Evolutionary conservation across 768 basidiomycete species (phyloP), one percentile per base, ranked within the genome.

Genomic region (Boletus edulis): DNA sequence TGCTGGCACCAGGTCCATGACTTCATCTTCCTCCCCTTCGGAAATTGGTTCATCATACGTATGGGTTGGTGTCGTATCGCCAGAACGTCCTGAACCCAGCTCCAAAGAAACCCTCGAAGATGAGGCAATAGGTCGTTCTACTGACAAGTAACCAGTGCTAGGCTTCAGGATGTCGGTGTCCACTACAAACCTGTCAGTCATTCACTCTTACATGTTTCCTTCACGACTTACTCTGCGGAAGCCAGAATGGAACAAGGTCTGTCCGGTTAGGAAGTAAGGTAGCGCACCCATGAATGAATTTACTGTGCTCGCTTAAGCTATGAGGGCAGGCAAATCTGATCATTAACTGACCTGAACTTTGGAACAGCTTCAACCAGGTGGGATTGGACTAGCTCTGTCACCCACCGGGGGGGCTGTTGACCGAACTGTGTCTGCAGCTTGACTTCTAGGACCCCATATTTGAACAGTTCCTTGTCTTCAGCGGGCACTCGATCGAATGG

Each of bases 291-390:
- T 96, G 94, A 52, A 97, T 95, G 68, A 96, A 96, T 82, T 91
- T 91, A 70, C 91, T 92, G 54, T 31, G 40, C 18, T 34, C 44
- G 49, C 34, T 13, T 63, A 29, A 57, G 57, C 37, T 17, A 31
- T 47, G n/a, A 49, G 27, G 14, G 43, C 11, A 48, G 46, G 32
- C 13, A 2, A 31, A 24, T 54, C 31, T 31, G 51, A 35, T 20
- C 18, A 43, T 32, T 14, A 38, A 66, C 75, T 71, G 76, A 81
- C 91, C 87, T 90, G 79, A 98, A 98, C 75, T 98, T 98, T 34
- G 97, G 97, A 1, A 99, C 93, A 13, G 95, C 94, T 71, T 98
- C 97, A 17, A 98, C 96, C 7, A 98, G 75, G 72, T 98, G 94
- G 29, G 91, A 93, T 63, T 89, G 85, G 22, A 98, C 94, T n/a